Evolutionary conservation across 805 yeast genomes (phyloP), one percentile per base, ranked within the genome.

Genomic region (Kodamaea kaohsiungensis): DNA sequence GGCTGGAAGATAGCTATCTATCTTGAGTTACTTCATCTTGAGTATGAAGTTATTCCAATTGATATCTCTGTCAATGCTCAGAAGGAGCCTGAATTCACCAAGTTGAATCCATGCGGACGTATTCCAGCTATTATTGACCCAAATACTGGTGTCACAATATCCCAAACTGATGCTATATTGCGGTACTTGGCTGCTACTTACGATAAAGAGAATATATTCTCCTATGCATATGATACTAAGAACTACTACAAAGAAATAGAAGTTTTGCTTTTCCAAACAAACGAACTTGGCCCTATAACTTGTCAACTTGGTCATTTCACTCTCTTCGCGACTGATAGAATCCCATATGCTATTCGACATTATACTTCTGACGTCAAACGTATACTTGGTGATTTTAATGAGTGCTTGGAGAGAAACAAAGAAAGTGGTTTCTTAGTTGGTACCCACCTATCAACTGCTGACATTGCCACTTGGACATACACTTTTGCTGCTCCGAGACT

Each of bases 101-200:
- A 79, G 52, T 65, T 83, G 62, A 83, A 85, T 64, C 85, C 86
- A 16, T 84, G 85, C 60, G 89, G 90, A 4, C 72, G 84, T 60
- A 80, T 86, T 50, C 90, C 91, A 25, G 76, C 84, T 0, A 65
- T 86, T 39, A 70, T 72, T 1, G 77, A 75, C 56, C 63, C 66
- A 39, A 61, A 65, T 33, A 71, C 77, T 5, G 85, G 84, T 3
- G 72, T 73, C 35, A 69, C 79, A 18, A 63, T 86, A 25, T 77
- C 78, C 59, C 89, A 86, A 68, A 76, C 85, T 33, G 89, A 81
- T 33, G 88, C 89, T 1, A 85, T 86, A 56, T 65, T 86, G 66
- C 68, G 73, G 54, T 86, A 84, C 64, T 65, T 86, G 40, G 83
- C 81, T 53, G 88, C 84, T 58, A 82, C 77, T 56, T 86, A 80